Evolutionary conservation across 108 stramenopile genomes (phyloP), one percentile per base, ranked within the genome.

Genomic region (Discostella stelligeroides): DNA sequence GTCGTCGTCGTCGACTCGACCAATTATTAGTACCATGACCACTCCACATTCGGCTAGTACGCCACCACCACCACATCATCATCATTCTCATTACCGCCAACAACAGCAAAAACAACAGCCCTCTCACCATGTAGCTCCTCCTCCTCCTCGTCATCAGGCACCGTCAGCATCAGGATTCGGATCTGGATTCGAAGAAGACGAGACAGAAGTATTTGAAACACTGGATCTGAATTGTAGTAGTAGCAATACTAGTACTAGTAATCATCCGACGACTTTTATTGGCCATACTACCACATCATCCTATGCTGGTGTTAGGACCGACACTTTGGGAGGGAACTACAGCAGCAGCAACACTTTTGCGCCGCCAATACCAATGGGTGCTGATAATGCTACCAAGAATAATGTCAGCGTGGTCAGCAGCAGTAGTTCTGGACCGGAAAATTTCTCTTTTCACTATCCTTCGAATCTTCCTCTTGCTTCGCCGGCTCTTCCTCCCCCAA

Each of bases 161-260:
- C 58, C 18, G 13, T 18, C 12, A 3, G 1, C 58, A 23, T 34
- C 58, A 60, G n/a, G n/a, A n/a, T n/a, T n/a, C n/a, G n/a, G n/a
- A n/a, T n/a, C n/a, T n/a, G n/a, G n/a, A n/a, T 8, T n/a, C 27
- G n/a, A 13, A 7, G 55, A 56, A 34, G n/a, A n/a, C 25, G 7
- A 7, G 25, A 28, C 23, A n/a, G n/a, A n/a, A n/a, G n/a, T n/a
- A 28, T 56, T 56, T 27, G 55, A 56, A 56, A 56, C 55, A 28
- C 55, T 56, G 11, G 55, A 56, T 28, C 28, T 56, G 43, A 45
- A 45, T 45, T 9, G 43, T 17, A 45, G 12, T 45, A 13, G n/a
- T 8, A 25, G 29, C 29, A 7, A 45, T 45, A 45, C 43, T 45
- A 45, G 7, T 45, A 45, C 43, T 45, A 45, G 7, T 17, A 45